These are phyloP conservation scores for Ilex asprella DNA, from an alignment of 257 asterid species.

Conservation along the genomic window DNA sequence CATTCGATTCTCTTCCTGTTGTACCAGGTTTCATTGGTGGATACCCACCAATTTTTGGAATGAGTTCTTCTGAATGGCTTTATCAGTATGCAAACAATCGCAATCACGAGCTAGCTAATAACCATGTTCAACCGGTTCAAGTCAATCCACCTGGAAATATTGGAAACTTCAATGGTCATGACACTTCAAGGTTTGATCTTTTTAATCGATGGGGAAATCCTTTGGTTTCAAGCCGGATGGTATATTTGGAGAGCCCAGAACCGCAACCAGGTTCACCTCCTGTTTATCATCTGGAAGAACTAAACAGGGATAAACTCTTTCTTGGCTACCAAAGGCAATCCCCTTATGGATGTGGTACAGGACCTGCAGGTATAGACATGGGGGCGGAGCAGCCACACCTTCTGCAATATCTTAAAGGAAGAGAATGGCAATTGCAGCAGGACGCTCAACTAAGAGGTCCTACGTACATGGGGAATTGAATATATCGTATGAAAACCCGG, in stretches of 20 bases:
- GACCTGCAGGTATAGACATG: conserved; percentile 31
- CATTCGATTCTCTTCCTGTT: conserved; percentile 27
- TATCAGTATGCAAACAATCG: conserved; percentile 74
- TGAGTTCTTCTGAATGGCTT: conserved; percentile 96
- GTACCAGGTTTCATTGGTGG: conserved; percentile 44
- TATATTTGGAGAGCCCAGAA: conserved; percentile 43
- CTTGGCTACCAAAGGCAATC: conserved; percentile 51
- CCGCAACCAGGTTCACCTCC: conserved; percentile 30
- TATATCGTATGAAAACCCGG: not conserved
- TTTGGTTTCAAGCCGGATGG: conserved; percentile 38
- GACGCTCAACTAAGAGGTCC: conserved; percentile 51
- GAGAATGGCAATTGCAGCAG: conserved; percentile 52
- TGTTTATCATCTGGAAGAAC: conserved; percentile 39
- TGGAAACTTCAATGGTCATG: conserved; percentile 26
- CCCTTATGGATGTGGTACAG: conserved; percentile 37
- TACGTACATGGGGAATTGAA: conserved; percentile 54
- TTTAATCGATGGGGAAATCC: conserved; percentile 74
- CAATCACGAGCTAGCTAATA: conserved; percentile 31
- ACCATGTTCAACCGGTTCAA: conserved; percentile 27
- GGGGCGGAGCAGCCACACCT: conserved; percentile 51
- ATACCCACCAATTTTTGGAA: conserved; percentile 52
- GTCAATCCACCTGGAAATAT: conserved; percentile 27
- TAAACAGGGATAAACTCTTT: conserved; percentile 26
- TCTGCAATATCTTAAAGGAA: conserved; percentile 66
- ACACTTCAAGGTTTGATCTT: conserved; percentile 42